phyloP scores from a whole-genome alignment of 129 eudicot genomes.

The Silybum marianum region DNA sequence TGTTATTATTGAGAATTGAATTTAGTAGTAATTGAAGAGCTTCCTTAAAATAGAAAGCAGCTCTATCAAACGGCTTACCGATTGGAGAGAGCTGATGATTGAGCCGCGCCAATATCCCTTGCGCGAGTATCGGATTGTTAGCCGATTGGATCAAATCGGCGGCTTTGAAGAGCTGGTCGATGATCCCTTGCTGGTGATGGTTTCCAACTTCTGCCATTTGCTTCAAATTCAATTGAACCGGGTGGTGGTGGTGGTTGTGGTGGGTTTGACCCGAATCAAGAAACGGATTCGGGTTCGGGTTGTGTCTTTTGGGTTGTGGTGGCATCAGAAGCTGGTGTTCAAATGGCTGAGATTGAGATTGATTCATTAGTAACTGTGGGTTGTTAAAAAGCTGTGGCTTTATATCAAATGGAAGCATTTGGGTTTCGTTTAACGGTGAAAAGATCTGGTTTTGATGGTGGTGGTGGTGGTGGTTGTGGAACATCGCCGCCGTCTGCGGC shows the following conservation, averaged over 20 bases:
- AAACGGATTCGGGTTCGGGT: slow-evolving; percentile 35
- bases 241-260: too few relatives aligned
- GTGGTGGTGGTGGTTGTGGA: slow-evolving; percentile 1
- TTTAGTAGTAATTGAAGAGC: slow-evolving; percentile 70
- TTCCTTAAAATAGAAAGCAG: slow-evolving; percentile 88
- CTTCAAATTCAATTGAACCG: too few relatives aligned
- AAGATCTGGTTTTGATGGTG: slow-evolving; percentile 35
- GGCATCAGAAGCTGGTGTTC: slow-evolving; percentile 52
- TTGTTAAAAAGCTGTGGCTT: slow-evolving; percentile 64
- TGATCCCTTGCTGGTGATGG: slow-evolving; percentile 65
- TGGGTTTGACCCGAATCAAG: slow-evolving; percentile 49
- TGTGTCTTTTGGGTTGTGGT: slow-evolving; percentile 68
- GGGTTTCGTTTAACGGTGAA: slow-evolving; percentile 42
- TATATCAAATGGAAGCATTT: slow-evolving; percentile 50
- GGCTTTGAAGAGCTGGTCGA: slow-evolving; percentile 82
- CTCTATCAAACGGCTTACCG: slow-evolving; percentile 91
- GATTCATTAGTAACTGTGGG: slow-evolving; percentile 32
- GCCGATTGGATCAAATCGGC: slow-evolving; percentile 81
- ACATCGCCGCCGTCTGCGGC: slow-evolving; percentile 26
- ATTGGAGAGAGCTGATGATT: slow-evolving; percentile 93
- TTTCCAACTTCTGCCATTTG: too few relatives aligned
- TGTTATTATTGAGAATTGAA: slow-evolving; percentile 39
- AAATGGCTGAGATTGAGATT: slow-evolving; percentile 25
- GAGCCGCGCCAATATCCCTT: slow-evolving; percentile 99
- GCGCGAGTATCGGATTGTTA: slow-evolving; percentile 73